Percentiles rank a stretch among this genome's conserved stretches.
These are phyloP conservation scores for Aristolochia contorta DNA, from an alignment of 164 flowering plant species.

Conservation along the genomic window DNA sequence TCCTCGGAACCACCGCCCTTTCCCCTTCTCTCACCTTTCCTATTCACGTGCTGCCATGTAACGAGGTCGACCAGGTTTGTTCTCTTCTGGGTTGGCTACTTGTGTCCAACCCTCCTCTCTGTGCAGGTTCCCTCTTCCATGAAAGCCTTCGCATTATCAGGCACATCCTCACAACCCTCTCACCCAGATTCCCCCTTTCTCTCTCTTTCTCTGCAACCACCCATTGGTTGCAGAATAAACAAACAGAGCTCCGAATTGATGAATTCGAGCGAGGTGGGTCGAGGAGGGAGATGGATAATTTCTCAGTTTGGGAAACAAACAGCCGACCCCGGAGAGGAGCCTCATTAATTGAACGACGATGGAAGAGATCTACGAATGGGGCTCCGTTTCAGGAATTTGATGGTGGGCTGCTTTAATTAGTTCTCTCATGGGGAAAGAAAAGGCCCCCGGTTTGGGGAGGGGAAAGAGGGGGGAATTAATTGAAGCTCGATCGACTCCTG, in stretches of 20 bases:
- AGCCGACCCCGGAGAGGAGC: not conserved
- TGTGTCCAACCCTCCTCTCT: constrained; percentile 20
- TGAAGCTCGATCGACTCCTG: constrained; percentile 4
- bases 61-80: constrained; percentile 28
- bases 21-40: constrained; percentile 10
- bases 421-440: constrained; percentile 5
- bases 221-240: not conserved
- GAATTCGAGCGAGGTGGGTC: not conserved
- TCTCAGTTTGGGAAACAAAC: constrained; percentile 7
- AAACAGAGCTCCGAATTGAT: not conserved
- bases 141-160: constrained; percentile 17
- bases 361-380: constrained; percentile 1
- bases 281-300: not conserved
- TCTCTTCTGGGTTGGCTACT: constrained; percentile 44
- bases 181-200: constrained; percentile 7
- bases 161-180: not conserved
- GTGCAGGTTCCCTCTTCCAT: constrained; percentile 27
- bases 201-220: constrained; percentile 1
- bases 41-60: constrained; percentile 49
- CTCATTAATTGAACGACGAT: constrained; percentile 5
- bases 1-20: constrained; percentile 27
- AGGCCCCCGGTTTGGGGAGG: not conserved
- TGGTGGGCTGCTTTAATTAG: constrained; percentile 3
- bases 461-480: constrained; percentile 14
- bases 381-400: constrained; percentile 16